Conservation (phyloP, 108 stramenopile genomes). For the Fragilaria crotonensis region DNA sequence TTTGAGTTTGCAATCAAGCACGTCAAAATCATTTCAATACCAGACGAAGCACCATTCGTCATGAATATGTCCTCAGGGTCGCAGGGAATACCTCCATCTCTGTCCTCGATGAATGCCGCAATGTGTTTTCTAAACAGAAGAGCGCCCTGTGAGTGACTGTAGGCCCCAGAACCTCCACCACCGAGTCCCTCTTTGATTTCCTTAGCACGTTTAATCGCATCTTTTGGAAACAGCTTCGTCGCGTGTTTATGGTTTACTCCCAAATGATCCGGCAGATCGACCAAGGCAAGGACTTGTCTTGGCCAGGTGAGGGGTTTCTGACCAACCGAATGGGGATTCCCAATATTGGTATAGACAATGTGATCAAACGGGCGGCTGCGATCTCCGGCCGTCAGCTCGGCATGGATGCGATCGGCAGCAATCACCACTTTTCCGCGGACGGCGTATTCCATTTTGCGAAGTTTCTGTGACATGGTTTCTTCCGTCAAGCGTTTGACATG, state of each 20-base stretch:
- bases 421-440: conserved; percentile 81
- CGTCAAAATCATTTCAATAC: conserved; percentile 74
- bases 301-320: conserved; percentile 93
- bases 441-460: conserved; percentile 81
- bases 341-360: conserved; percentile 96
- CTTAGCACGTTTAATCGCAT: conserved; percentile 64
- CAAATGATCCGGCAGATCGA: conserved; percentile 61
- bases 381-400: conserved; percentile 24
- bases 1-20: conserved; percentile 47
- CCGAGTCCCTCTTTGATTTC: conserved; percentile 58
- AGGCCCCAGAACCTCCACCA: conserved; percentile 68
- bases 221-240: conserved; percentile 47
- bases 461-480: conserved; percentile 51
- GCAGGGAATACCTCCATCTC: conserved; percentile 61
- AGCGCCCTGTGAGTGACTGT: conserved; percentile 79
- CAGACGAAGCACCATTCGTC: conserved; percentile 91
- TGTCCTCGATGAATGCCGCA: conserved; percentile 69
- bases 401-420: conserved; percentile 67
- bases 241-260: conserved; percentile 75
- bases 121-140: conserved; percentile 66
- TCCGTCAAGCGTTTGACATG: conserved; percentile 34
- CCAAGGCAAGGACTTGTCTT: conserved; percentile 89
- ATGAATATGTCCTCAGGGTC: conserved; percentile 86
- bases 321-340: conserved; percentile 96
- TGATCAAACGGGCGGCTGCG: conserved; percentile 59